These are phyloP conservation scores for Cytospora leucostoma DNA, from an alignment of 2,329 filamentous ascomycete genomes.

Conservation along the genomic window DNA sequence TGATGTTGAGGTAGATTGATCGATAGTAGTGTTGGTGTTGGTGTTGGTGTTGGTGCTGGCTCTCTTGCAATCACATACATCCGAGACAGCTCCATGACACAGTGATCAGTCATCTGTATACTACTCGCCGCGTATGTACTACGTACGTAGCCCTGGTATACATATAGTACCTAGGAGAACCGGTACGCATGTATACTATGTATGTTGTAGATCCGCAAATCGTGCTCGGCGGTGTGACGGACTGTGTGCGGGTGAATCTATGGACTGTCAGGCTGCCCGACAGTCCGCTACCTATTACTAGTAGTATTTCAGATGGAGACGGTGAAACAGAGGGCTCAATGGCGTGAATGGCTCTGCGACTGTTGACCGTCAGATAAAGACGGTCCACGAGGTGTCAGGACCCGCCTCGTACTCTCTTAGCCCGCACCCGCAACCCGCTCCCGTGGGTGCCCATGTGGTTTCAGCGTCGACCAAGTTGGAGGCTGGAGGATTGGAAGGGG, in stretches of 20 bases:
- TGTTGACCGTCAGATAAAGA: background rate
- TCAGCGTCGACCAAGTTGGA: background rate
- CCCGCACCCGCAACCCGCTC: background rate
- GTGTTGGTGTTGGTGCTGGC: too few species aligned
- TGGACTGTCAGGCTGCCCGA: background rate
- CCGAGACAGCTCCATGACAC: too few species aligned
- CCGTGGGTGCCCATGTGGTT: background rate
- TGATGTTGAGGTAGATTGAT: too few species aligned
- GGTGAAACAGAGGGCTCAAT: background rate
- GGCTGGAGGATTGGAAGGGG: background rate
- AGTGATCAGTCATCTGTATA: background rate
- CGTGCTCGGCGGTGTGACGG: constrained; percentile 1
- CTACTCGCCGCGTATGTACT: background rate
- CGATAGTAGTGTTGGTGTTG: too few species aligned
- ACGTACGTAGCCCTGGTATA: background rate
- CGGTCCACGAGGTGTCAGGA: background rate
- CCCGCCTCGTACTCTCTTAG: background rate
- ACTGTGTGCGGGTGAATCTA: background rate
- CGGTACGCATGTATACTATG: background rate
- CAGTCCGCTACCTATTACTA: background rate
- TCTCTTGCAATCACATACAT: too few species aligned
- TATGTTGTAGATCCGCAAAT: background rate
- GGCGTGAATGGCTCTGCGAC: background rate
- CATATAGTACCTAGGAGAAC: background rate
- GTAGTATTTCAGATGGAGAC: background rate